Conservation (phyloP, 2,329 filamentous ascomycete genomes). For the Elsinoe ampelina region DNA sequence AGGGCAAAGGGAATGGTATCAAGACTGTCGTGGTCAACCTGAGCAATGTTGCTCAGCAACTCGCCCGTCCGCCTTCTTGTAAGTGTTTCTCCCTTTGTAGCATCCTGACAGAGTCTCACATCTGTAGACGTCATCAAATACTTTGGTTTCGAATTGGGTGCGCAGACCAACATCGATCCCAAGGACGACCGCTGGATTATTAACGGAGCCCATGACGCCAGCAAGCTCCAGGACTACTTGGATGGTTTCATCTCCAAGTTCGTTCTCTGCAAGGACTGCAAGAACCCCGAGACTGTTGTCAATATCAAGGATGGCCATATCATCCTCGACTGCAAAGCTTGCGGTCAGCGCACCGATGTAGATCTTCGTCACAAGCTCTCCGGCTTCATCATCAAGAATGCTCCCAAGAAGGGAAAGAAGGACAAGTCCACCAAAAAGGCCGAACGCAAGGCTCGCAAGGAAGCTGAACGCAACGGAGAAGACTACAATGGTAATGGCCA, state of each 20-base stretch:
- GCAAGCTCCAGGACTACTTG: slow-evolving; percentile 94
- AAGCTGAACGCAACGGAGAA: slow-evolving; percentile 45
- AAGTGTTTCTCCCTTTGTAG: slow-evolving; percentile 19
- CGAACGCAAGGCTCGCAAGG: slow-evolving; percentile 74
- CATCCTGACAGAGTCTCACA: slow-evolving; percentile 1
- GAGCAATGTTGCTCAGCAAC: slow-evolving; percentile 81
- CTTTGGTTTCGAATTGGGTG: slow-evolving; percentile 97
- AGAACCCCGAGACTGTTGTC: slow-evolving; percentile 97
- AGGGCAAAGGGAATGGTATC: slow-evolving; percentile 99
- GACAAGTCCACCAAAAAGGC: slow-evolving; percentile 93
- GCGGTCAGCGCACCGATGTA: slow-evolving; percentile 84
- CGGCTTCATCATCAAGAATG: slow-evolving; percentile 94
- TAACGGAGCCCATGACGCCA: slow-evolving; percentile 92
- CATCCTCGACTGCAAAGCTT: slow-evolving; percentile 95
- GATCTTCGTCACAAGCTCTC: slow-evolving; percentile 92
- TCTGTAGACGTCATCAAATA: slow-evolving; percentile 83
- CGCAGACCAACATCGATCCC: slow-evolving; percentile 96
- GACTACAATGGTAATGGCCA: slow-evolving; percentile 49
- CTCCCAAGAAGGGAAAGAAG: slow-evolving; percentile 88
- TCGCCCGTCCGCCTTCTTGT: slow-evolving; percentile 80
- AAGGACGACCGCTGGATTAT: slow-evolving; percentile 99
- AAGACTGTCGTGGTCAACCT: slow-evolving; percentile 97
- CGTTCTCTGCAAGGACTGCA: slow-evolving; percentile 98
- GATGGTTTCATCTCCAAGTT: slow-evolving; percentile 98
- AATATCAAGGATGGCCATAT: slow-evolving; percentile 90